Base-by-base conservation (phyloP, 176 grass and related monocot species). In the Areca catechu region DNA sequence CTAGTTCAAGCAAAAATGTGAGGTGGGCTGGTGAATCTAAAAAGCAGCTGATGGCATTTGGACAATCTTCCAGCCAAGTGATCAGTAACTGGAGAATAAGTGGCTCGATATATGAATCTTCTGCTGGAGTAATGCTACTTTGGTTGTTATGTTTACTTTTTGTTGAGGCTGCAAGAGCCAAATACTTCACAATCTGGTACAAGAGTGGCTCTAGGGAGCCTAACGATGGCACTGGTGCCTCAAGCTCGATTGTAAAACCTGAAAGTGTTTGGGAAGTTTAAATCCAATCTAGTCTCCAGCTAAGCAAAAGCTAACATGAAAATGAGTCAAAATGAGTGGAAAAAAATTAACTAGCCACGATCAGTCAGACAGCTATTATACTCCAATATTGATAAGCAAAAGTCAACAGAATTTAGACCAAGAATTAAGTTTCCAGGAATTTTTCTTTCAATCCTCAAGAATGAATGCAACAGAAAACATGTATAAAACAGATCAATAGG, bases 221-320 rank as follows among this genome's bases (percentile, higher is more conserved):
- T 70, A 98, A 77, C 50, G 94, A 89, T 51, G 80, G 94, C 1
- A 77, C 62, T 76, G 79, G 73, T 19, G 73, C 77, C 48, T 93
- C 94, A 55, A 98, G 76, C 78, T 86, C 78, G 67, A 98, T 77
- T 74, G 79, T 58, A 89, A 69, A 80, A 83, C 79, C 94, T 98
- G 79, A 69, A 78, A 76, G 49, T 7, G 16, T 20, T 49, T 59
- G 5, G 49, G 53, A 65, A 72, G 68, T 57, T 83, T 7, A 51
- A 29, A 3, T 52, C 51, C 63, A 34, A 16, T 57, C 24, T 34
- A 30, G 61, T 53, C 53, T 22, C 17, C 63, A 76, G 49, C 21
- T 47, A 15, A 59, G 17, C 30, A 50, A 24, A 63, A 63, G 19
- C 61, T 48, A 22, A 51, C 19, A 64, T 7, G 21, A 70, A 62